Base-by-base conservation (phyloP, 31 red algal species). In the Pterothamnion heteromorphum region DNA sequence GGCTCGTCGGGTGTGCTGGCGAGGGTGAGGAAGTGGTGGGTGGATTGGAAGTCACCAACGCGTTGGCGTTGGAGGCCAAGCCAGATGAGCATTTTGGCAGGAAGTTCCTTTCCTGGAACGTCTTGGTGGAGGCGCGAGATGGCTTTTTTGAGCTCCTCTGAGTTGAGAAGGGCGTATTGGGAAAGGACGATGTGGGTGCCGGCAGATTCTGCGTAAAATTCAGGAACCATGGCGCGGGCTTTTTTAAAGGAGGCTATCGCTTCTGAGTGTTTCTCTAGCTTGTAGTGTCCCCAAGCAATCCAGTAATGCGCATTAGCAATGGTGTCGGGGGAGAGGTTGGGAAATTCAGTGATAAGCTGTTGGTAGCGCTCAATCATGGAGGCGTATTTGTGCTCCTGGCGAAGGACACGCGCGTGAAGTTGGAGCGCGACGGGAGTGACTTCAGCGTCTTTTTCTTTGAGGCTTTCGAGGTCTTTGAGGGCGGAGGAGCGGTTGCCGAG, bases 261-360 rank as follows among this genome's bases (percentile, higher is more conserved):
- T n/a, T n/a, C n/a, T n/a, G n/a, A 27, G 31, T 21, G 31, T 82
- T 82, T 82, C 26, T 82, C 5, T 27, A 27, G 78, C 26, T 82
- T 82, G 31, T 27, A 82, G 78, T 82, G 31, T 18, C n/a, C 78
- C 31, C 78, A 27, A 82, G n/a, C 5, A 5, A 82, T 82, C 78
- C 78, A 82, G 78, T 82, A 82, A 28, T 82, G 9, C 5, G 78
- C 78, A 82, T 82, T 82, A 28, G 78, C 78, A 82, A 27, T 18
- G 78, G 31, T 82, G 9, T 82, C 31, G 31, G 5, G 14, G 24
- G 9, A 18, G 21, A 82, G 24, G 9, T 82, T 82, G 31, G 78
- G 78, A 28, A 27, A 27, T 5, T 28, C 78, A 9, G 9, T 28
- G 21, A 82, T 27, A 5, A 82, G 24, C 78, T 82, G 21, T 21